These are phyloP conservation scores for Gnetum montanum DNA, from an alignment of 75 land plant species.

Conservation along the genomic window DNA sequence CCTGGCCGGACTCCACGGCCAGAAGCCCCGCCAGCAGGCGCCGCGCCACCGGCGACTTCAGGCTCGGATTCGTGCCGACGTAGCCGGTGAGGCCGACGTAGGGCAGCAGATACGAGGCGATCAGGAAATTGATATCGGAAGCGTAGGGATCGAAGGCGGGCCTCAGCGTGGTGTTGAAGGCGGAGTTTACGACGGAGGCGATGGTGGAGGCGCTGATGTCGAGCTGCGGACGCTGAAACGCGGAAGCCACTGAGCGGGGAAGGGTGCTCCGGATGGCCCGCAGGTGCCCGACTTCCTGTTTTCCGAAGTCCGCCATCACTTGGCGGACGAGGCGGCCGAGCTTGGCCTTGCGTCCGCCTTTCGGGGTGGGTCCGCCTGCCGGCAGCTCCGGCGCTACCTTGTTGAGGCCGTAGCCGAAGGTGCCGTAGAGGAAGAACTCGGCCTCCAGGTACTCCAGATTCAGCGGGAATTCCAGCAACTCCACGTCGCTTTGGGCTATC, in stretches of 20 bases:
- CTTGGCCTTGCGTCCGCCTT: constrained; percentile 27
- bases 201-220: constrained; percentile 23
- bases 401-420: constrained; percentile 22
- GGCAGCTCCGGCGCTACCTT: constrained; percentile 8
- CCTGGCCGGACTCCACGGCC: constrained; percentile 83
- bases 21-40: constrained; percentile 49
- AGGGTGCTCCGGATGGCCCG: too few species aligned
- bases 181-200: constrained; percentile 15
- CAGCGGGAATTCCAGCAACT: constrained; percentile 15
- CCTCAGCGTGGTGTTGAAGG: constrained; percentile 17
- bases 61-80: constrained; percentile 44
- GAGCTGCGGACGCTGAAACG: constrained; percentile 2
- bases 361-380: constrained; percentile 21
- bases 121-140: constrained; percentile 24
- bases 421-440: constrained; percentile 19
- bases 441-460: constrained; percentile 34
- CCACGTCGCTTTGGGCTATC: constrained; percentile 10
- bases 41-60: constrained; percentile 9
- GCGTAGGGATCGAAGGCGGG: constrained; percentile 42
- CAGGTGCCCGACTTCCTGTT: constrained; percentile 36
- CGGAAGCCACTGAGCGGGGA: too few species aligned
- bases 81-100: constrained; percentile 50
- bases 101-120: constrained; percentile 35
- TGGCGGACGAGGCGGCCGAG: constrained; percentile 14
- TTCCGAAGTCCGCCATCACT: constrained; percentile 17